Evolutionary conservation across 805 yeast species (phyloP), one percentile per base, ranked within the genome.

Genomic region (Pichia occidentalis): DNA sequence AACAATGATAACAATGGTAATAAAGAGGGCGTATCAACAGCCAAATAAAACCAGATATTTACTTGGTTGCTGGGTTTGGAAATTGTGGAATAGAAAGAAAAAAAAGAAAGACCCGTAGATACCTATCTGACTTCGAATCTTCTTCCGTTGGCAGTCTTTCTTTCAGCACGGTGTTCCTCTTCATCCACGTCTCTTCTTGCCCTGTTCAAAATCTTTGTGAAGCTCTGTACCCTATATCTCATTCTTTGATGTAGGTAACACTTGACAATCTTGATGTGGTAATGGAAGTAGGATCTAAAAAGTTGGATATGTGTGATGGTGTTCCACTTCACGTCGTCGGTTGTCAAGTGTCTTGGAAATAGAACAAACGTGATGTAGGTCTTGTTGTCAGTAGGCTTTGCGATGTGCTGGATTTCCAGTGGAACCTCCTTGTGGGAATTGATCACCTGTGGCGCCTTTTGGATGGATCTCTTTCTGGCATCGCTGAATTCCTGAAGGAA

Each of bases 181-280:
- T 82, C 92, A 14, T 77, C 82, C 42, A 77, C 83, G 53, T 92
- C 99, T 20, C 96, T 90, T 64, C 88, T 87, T 22, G 98, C 98
- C 57, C 99, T 75, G 67, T 92, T 92, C 64, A 92, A 77, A 23
- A 92, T 90, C 70, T 92, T 92, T 57, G 88, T 75, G 68, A 88
- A 92, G 53, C 94, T 92, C 50, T 83, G 80, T 18, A 92, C 97
- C 54, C 98, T 76, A 64, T 71, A 85, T 63, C 99, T 78, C 99
- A 92, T 92, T 70, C 99, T 80, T 36, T 95, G 86, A 63, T 92
- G 99, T 80, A 92, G 79, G 65, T 85, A 92, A 24, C 98, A 97
- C 70, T 92, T 92, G 44, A 96, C 87, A 62, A 97, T 90, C 66
- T 92, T 92, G 68, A 92, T 92, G 59, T 92, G 99, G 64, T 90